phyloP scores from a whole-genome alignment of 2,329 filamentous ascomycete genomes.

The Annulohypoxylon truncatum region DNA sequence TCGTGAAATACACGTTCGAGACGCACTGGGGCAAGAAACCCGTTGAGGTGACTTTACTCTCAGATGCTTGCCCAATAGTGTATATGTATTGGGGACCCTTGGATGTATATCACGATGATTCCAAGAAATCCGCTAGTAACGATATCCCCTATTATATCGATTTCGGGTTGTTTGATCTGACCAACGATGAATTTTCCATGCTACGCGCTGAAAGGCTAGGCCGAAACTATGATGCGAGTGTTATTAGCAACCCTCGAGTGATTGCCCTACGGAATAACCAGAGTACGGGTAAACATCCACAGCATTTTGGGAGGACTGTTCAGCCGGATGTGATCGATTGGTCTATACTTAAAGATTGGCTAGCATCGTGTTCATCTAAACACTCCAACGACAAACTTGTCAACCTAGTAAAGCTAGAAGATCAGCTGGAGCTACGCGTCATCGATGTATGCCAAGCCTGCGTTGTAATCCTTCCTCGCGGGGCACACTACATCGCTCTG shows the following conservation, averaged over 20 bases:
- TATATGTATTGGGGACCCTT: not conserved
- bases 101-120: not conserved
- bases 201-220: too few species aligned
- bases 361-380: not conserved
- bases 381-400: not conserved
- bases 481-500: not conserved
- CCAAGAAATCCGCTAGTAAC: not conserved
- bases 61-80: not conserved
- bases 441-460: not conserved
- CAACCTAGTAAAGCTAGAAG: not conserved
- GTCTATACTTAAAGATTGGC: not conserved
- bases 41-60: not conserved
- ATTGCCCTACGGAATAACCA: not conserved
- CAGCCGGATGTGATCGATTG: not conserved
- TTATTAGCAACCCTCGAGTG: not conserved
- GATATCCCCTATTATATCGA: not conserved
- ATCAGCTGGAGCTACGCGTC: not conserved
- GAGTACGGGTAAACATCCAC: not conserved
- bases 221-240: too few species aligned
- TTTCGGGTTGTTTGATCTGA: not conserved
- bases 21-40: not conserved
- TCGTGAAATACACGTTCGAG: not conserved
- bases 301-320: not conserved
- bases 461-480: not conserved
- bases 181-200: not conserved